phyloP scores from a whole-genome alignment of 2,329 filamentous ascomycete genomes.

The Aspergillus sp. region DNA sequence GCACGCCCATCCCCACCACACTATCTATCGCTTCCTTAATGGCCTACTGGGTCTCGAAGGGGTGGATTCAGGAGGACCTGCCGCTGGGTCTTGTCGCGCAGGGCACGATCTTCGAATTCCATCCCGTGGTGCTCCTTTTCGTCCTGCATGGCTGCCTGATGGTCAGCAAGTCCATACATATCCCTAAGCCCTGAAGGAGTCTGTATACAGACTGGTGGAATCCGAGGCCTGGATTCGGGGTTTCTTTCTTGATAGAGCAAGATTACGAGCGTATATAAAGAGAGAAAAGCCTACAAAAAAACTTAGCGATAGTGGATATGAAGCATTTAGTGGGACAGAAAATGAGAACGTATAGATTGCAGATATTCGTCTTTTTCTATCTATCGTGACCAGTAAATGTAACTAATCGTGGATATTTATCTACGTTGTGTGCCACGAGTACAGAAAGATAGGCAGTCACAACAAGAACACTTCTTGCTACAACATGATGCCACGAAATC shows the following conservation, averaged over 20 bases:
- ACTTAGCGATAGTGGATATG: constrained; percentile 9
- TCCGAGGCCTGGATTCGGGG: constrained; percentile 10
- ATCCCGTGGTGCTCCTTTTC: constrained; percentile 79
- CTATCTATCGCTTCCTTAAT: constrained; percentile 78
- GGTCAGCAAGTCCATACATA: constrained; percentile 91
- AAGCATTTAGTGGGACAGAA: constrained; percentile 16
- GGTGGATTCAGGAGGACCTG: constrained; percentile 76
- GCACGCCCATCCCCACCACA: constrained; percentile 91
- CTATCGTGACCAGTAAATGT: background rate
- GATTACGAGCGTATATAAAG: constrained; percentile 20
- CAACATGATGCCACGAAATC: no score
- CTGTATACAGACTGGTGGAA: constrained; percentile 9
- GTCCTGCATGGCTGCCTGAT: constrained; percentile 88
- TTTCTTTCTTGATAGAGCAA: constrained; percentile 17
- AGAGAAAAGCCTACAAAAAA: constrained; percentile 3
- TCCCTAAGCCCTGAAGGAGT: constrained; percentile 71
- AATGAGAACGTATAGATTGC: constrained; percentile 12
- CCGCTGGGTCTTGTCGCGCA: constrained; percentile 69
- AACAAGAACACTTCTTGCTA: no score
- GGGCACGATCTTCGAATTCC: constrained; percentile 74
- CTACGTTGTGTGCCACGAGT: background rate
- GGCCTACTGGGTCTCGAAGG: constrained; percentile 82
- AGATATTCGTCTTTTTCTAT: background rate
- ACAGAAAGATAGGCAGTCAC: no score
- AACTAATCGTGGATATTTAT: background rate